Percentiles rank a stretch among this genome's conserved stretches.
These are phyloP conservation scores for Arachis stenosperma DNA, from an alignment of 306 rosid genomes.

Conservation along the genomic window DNA sequence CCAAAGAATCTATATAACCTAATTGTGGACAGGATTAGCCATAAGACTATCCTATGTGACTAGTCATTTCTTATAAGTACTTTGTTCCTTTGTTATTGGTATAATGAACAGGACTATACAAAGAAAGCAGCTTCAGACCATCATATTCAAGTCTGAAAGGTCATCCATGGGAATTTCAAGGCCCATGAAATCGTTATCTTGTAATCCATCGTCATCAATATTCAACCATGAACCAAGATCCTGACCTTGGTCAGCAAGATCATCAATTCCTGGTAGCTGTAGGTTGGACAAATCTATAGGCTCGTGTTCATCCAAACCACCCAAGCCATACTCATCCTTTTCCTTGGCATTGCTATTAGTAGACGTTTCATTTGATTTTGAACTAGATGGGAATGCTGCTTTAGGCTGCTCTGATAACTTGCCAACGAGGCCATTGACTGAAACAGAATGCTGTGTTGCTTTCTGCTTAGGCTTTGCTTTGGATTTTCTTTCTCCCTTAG, in stretches of 20 bases:
- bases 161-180: conserved; percentile 99
- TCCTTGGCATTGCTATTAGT: conserved; percentile 60
- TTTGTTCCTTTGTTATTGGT: conserved; percentile 89
- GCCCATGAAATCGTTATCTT: conserved; percentile 97
- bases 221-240: conserved; percentile 98
- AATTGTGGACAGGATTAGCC: conserved; percentile 66
- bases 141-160: conserved; percentile 95
- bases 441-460: conserved; percentile 88
- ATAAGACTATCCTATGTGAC: conserved; percentile 66
- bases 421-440: conserved; percentile 91
- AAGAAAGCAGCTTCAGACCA: conserved; percentile 90
- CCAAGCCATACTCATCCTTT: conserved; percentile 65
- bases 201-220: conserved; percentile 87
- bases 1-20: conserved; percentile 97
- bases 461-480: conserved; percentile 98
- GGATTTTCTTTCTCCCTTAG: conserved; percentile 88
- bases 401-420: conserved; percentile 84
- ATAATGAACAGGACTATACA: conserved; percentile 97
- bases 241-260: conserved; percentile 80
- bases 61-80: conserved; percentile 76
- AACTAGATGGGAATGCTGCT: conserved; percentile 62
- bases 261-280: conserved; percentile 90
- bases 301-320: conserved; percentile 73
- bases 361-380: conserved; percentile 64
- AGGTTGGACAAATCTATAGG: conserved; percentile 85